phyloP scores from a whole-genome alignment of 305 asterid genomes.

The Striga hermonthica region DNA sequence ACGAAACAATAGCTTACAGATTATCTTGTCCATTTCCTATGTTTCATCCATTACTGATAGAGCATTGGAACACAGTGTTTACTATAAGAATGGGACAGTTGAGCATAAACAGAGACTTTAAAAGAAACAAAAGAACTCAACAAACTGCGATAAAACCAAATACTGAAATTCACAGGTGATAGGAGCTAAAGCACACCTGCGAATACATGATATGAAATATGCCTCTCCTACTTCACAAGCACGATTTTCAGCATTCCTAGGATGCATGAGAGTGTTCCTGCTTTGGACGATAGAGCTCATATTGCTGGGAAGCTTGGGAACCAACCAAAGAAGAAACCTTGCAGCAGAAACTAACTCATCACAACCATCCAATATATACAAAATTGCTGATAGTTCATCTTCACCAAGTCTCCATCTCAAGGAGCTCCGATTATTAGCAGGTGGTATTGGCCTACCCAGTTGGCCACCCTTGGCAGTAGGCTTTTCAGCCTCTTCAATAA shows the following conservation, averaged over 20 bases:
- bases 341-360: conserved; percentile 61
- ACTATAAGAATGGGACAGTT: conserved; percentile 11
- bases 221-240: conserved; percentile 73
- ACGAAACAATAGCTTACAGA: neutral
- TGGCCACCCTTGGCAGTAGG: conserved; percentile 49
- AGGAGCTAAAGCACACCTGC: conserved; percentile 49
- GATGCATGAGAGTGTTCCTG: conserved; percentile 48
- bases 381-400: conserved; percentile 57
- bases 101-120: neutral
- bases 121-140: conserved; percentile 8
- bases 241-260: conserved; percentile 53
- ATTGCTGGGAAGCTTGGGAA: conserved; percentile 62
- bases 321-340: conserved; percentile 73
- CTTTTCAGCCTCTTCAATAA: conserved; percentile 66
- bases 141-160: conserved; percentile 19
- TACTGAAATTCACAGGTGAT: conserved; percentile 24
- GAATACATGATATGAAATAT: conserved; percentile 61
- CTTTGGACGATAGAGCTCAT: conserved; percentile 48
- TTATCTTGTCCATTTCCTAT: conserved; percentile 7
- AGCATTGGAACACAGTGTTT: neutral
- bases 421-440: conserved; percentile 55
- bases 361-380: conserved; percentile 73
- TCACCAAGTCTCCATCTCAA: conserved; percentile 73
- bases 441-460: conserved; percentile 47
- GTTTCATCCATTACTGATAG: neutral